phyloP scores from a whole-genome alignment of 2,329 filamentous ascomycete genomes.

The Fusarium abutilonis region DNA sequence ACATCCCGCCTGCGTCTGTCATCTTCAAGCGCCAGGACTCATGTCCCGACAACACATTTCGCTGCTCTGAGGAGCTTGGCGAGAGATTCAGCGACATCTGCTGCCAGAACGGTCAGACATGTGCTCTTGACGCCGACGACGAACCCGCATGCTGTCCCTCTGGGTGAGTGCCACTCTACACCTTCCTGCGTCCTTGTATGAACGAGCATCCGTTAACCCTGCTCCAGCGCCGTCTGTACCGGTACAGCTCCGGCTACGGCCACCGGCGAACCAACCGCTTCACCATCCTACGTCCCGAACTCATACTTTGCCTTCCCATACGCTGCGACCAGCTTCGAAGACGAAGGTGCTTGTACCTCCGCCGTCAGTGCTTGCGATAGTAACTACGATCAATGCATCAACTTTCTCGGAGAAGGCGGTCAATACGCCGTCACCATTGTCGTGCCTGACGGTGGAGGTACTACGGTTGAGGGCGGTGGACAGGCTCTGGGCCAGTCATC shows the following conservation, averaged over 20 bases:
- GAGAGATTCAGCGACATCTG: conserved; percentile 60
- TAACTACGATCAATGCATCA: conserved; percentile 65
- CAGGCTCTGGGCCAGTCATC: conserved; percentile 55
- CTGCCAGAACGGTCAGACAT: conserved; percentile 62
- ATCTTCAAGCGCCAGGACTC: conserved; percentile 45
- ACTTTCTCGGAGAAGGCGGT: conserved; percentile 56
- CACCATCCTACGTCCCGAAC: conserved; percentile 65
- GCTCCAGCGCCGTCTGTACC: conserved; percentile 63
- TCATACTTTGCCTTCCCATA: conserved; percentile 69
- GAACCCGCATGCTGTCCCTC: conserved; percentile 65
- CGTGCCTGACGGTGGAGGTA: conserved; percentile 63
- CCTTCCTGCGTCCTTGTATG: neutral
- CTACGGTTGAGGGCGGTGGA: conserved; percentile 59
- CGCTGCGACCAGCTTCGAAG: conserved; percentile 62
- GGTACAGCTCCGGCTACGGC: conserved; percentile 60
- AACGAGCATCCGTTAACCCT: conserved; percentile 23
- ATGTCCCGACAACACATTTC: conserved; percentile 62
- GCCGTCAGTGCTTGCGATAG: conserved; percentile 62
- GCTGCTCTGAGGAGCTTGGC: conserved; percentile 60
- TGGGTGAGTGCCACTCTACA: conserved; percentile 53
- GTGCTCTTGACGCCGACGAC: conserved; percentile 59
- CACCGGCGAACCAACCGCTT: conserved; percentile 49
- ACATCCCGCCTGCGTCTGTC: conserved; percentile 35
- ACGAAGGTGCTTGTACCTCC: conserved; percentile 61
- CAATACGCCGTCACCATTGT: conserved; percentile 65